Evolutionary conservation across 257 asterid species (phyloP), one percentile per base, ranked within the genome.

Genomic region (Petunia secreta): DNA sequence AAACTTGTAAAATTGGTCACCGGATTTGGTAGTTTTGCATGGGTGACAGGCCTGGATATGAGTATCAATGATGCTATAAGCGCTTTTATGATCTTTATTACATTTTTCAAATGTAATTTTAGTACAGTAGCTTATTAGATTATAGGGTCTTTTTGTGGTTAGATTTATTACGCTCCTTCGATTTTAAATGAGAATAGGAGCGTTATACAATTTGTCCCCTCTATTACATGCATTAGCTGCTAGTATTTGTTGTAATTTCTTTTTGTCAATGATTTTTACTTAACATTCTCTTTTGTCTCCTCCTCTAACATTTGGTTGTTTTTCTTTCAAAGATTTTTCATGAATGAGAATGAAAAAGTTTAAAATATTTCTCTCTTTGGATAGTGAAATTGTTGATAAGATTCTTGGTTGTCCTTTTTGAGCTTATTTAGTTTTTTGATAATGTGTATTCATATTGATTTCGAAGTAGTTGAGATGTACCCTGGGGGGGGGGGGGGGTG

Each of bases 351-450:
- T 36, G 69, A 38, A 63, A 15, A 4, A 58, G 37, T 37, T 63
- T 39, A 37, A 63, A 63, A 36, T 63, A 37, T 63, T 63, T 63
- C 69, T 37, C 4, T 37, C 69, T 63, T 63, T 63, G 69, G 69
- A 63, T 37, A 38, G 69, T 37, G 69, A 57, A 57, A 15, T 57
- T 57, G 36, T 57, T 57, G n/a, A 5, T 57, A n/a, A 57, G 34
- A 57, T 57, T n/a, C 36, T 5, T 14, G 63, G 14, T 8, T 63
- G 16, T 63, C 69, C 69, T 63, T 37, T 37, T 63, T 37, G 69
- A 37, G 8, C 44, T 36, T 63, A 3, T 37, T 63, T 63, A 63
- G 46, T 5, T 10, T 63, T 37, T 37, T 11, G 16, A 39, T 63
- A 10, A 37, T 63, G 46, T 63, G 46, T 38, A 37, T 1, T 59